A percentile compares a stretch with the other conserved stretches of the same genome.
phyloP scores from a whole-genome alignment of 179 eudicot species.

The Corrigiola litoralis region DNA sequence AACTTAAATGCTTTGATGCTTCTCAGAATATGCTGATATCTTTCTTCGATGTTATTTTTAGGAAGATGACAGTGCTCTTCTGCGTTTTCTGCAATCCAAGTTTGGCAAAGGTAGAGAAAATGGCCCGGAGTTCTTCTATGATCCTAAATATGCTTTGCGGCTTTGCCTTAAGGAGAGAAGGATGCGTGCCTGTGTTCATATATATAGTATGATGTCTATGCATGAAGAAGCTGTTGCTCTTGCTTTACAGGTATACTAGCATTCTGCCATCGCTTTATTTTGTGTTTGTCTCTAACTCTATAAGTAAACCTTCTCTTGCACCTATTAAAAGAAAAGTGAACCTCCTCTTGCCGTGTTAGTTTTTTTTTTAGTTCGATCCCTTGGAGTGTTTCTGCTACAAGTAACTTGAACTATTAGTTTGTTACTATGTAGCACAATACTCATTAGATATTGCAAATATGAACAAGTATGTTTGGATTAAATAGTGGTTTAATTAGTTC shows the following conservation, averaged over 20 bases:
- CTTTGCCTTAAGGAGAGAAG: constrained; percentile 90
- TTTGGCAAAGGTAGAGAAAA: constrained; percentile 78
- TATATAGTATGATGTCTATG: constrained; percentile 99
- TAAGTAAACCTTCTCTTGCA: too few species aligned
- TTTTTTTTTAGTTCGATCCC: too few species aligned
- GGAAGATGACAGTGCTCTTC: constrained; percentile 94
- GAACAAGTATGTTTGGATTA: too few species aligned
- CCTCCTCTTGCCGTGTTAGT: not conserved
- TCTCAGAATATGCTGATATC: not conserved
- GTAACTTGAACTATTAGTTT: too few species aligned
- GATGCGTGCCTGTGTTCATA: constrained; percentile 99
- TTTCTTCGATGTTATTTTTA: constrained; percentile 26
- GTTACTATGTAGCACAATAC: too few species aligned
- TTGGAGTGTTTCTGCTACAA: too few species aligned
- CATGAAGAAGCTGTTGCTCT: constrained; percentile 99
- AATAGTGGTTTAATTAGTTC: too few species aligned
- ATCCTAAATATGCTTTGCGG: constrained; percentile 95
- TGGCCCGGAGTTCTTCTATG: constrained; percentile 93
- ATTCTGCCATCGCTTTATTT: not conserved
- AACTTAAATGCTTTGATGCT: too few species aligned
- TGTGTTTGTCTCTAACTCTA: not conserved
- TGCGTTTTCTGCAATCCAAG: constrained; percentile 89
- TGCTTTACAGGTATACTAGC: constrained; percentile 70
- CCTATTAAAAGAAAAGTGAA: too few species aligned
- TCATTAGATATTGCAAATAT: too few species aligned